These are phyloP conservation scores for Ascoidea tarda DNA, from an alignment of 805 yeast genomes.

Conservation along the genomic window DNA sequence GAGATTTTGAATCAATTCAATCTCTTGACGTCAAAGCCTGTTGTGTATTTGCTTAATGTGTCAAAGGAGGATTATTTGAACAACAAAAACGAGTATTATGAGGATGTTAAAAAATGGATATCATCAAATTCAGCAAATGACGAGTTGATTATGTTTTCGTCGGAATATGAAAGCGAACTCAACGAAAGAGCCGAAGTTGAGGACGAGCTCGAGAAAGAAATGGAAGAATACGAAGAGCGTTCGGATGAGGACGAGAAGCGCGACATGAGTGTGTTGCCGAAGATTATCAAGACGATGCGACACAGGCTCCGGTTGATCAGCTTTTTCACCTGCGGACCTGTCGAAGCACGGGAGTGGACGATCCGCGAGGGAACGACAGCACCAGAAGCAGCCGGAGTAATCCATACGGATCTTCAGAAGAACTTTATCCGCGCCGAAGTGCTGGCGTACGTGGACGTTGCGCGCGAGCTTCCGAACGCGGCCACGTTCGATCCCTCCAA, in stretches of 20 bases:
- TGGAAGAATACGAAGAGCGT: too few relatives aligned
- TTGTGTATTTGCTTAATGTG: slow-evolving; percentile 62
- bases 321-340: slow-evolving; percentile 77
- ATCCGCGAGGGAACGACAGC: slow-evolving; percentile 63
- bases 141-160: slow-evolving; percentile 55
- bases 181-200: slow-evolving; percentile 15
- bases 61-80: slow-evolving; percentile 52
- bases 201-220: not conserved
- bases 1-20: slow-evolving; percentile 55
- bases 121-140: slow-evolving; percentile 52
- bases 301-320: slow-evolving; percentile 56
- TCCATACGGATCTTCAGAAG: slow-evolving; percentile 72
- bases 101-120: slow-evolving; percentile 51
- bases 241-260: not conserved
- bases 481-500: slow-evolving; percentile 28
- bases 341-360: slow-evolving; percentile 85
- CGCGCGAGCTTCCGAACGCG: slow-evolving; percentile 25
- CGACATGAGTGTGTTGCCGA: slow-evolving; percentile 33
- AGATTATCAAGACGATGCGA: slow-evolving; percentile 53
- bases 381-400: slow-evolving; percentile 83
- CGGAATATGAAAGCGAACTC: slow-evolving; percentile 29
- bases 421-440: slow-evolving; percentile 74
- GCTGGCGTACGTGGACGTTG: slow-evolving; percentile 15
- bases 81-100: slow-evolving; percentile 35
- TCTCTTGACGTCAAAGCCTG: slow-evolving; percentile 81